These are phyloP conservation scores for Diospyros kaki DNA, from an alignment of 148 eudicot genomes.

Conservation along the genomic window DNA sequence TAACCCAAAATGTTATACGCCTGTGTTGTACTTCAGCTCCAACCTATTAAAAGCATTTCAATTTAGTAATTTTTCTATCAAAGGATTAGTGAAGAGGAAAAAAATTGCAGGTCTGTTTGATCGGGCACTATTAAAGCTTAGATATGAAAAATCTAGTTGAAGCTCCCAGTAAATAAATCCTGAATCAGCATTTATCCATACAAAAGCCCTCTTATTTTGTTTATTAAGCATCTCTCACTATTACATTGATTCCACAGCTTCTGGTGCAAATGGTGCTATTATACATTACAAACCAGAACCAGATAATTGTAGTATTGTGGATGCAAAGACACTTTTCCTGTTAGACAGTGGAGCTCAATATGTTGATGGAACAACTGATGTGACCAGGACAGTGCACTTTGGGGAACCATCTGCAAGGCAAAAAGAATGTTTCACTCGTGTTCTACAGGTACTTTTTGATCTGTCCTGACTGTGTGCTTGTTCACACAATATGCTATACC, in stretches of 20 bases:
- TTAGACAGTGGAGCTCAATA: slow-evolving; percentile 98
- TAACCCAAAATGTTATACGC: too few relatives aligned
- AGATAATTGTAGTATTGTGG: slow-evolving; percentile 71
- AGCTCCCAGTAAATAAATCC: neutral
- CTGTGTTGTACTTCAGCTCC: too few relatives aligned
- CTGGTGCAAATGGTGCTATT: slow-evolving; percentile 96
- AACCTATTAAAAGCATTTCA: too few relatives aligned
- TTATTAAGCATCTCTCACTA: slow-evolving; percentile 6
- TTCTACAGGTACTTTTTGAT: slow-evolving; percentile 63
- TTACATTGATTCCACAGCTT: slow-evolving; percentile 36
- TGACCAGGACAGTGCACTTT: slow-evolving; percentile 95
- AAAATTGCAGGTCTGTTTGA: neutral
- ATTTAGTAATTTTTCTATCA: too few relatives aligned
- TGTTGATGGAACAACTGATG: slow-evolving; percentile 96
- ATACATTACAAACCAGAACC: slow-evolving; percentile 95
- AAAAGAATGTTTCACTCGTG: slow-evolving; percentile 93
- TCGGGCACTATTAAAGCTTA: neutral
- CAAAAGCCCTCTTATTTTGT: neutral
- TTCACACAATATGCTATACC: neutral
- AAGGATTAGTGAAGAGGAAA: too few relatives aligned
- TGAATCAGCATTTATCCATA: neutral
- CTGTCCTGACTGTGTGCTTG: neutral
- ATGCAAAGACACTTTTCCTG: slow-evolving; percentile 64
- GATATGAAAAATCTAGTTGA: neutral
- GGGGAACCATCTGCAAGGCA: slow-evolving; percentile 81